Evolutionary conservation across 257 asterid species (phyloP).

Genomic region (Anisodus acutangulus): DNA sequence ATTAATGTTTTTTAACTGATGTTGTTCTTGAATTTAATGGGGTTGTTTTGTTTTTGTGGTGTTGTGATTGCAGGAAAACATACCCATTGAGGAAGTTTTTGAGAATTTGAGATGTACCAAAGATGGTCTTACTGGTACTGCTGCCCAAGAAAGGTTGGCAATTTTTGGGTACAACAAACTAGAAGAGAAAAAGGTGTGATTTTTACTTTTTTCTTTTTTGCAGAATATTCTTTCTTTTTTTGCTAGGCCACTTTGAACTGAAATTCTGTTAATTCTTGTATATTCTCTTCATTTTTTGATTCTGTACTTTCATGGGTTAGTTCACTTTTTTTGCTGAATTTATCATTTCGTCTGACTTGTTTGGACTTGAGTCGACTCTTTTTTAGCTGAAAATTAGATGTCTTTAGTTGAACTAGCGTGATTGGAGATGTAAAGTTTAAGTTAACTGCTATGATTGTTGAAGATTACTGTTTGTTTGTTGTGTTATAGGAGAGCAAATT

Average conservation of each 20-base stretch:
- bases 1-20: conserved; percentile 27
- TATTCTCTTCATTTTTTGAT: not conserved
- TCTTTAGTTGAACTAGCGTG: not conserved
- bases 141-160: conserved; percentile 89
- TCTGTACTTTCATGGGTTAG: not conserved
- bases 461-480: not conserved
- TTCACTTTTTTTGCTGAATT: not conserved
- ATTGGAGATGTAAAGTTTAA: not conserved
- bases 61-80: conserved; percentile 75
- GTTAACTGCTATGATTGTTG: conserved; percentile 12
- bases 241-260: conserved; percentile 27
- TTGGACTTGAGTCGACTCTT: conserved; percentile 4
- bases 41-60: conserved; percentile 28
- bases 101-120: conserved; percentile 93
- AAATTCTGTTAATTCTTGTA: conserved; percentile 7
- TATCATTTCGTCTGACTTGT: not conserved
- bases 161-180: conserved; percentile 96
- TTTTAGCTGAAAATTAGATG: not conserved
- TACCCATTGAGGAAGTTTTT: conserved; percentile 93
- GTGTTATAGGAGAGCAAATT: conserved; percentile 86
- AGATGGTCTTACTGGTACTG: conserved; percentile 77
- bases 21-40: conserved; percentile 15
- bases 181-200: conserved; percentile 91
- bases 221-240: not conserved
- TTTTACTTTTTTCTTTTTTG: not conserved